Conservation (phyloP, 164 flowering plant genomes). For the Saururus chinensis region DNA sequence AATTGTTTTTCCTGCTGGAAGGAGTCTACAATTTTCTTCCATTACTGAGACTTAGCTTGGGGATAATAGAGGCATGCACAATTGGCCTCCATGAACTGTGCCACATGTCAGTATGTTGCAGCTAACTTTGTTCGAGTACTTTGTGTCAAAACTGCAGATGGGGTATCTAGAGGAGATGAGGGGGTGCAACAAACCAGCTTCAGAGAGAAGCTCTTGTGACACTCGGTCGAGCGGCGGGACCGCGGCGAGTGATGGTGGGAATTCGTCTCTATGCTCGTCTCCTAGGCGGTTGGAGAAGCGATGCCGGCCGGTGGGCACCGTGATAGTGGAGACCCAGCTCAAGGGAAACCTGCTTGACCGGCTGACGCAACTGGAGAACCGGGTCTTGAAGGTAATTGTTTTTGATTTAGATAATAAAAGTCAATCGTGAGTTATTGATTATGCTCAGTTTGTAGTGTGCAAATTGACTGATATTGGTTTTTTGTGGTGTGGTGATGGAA, state of each 20-base stretch:
- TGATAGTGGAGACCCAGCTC: slow-evolving; percentile 37
- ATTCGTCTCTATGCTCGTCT: slow-evolving; percentile 24
- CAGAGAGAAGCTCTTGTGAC: slow-evolving; percentile 42
- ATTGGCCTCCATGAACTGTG: too few species aligned
- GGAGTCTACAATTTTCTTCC: too few species aligned
- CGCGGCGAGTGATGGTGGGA: slow-evolving; percentile 11
- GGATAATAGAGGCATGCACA: too few species aligned
- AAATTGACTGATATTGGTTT: not conserved
- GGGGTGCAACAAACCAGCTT: slow-evolving; percentile 18
- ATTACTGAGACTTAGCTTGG: too few species aligned
- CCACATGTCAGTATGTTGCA: too few species aligned
- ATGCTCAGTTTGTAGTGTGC: not conserved
- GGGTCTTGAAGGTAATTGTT: slow-evolving; percentile 45
- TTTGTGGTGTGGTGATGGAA: not conserved
- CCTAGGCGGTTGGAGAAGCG: slow-evolving; percentile 51
- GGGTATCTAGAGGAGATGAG: slow-evolving; percentile 60
- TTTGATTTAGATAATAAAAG: not conserved
- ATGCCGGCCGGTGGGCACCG: slow-evolving; percentile 59
- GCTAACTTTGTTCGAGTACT: too few species aligned
- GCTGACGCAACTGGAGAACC: slow-evolving; percentile 40
- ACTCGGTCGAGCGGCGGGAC: slow-evolving; percentile 40
- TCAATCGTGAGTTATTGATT: not conserved
- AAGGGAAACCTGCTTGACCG: slow-evolving; percentile 68
- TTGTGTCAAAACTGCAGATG: slow-evolving; percentile 21
- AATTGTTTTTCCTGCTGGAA: too few species aligned